Base-by-base conservation (phyloP, 2,329 filamentous ascomycete species). In the Aspergillus ustus region DNA sequence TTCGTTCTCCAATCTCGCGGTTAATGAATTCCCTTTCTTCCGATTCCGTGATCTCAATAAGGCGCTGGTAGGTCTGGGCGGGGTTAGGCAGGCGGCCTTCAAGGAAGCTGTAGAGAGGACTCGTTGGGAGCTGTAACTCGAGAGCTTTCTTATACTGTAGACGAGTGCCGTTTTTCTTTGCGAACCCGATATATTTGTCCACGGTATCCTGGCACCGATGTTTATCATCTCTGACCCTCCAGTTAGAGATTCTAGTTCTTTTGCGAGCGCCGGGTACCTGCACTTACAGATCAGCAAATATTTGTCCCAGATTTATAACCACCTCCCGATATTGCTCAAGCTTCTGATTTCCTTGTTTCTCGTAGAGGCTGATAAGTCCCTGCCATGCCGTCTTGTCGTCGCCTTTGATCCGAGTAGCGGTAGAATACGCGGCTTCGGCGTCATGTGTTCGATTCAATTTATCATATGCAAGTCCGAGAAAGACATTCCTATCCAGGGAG, bases 21-120 rank as follows among this genome's bases (percentile, higher is more conserved):
- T 97, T 97, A 75, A 97, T 94, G 34, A 87, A 89, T 73, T 94
- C 90, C 72, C 91, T 93, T 77, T 99, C 95, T 63, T 95, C 91
- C 1, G 86, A 81, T 72, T 98, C 95, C 3, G 91, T 84, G 20
- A 96, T 91, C 68, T 95, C 89, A 15, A 92, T 91, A 58, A 98
- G 88, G 37, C 86, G 89, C 68, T 89, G 89, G 75, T 96, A 97
- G 0, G 91, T 96, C 62, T 88, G 86, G 9, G 89, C 86, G 0
- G 95, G 93, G 66, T 91, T 87, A 2, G 90, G 91, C 3, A 98
- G 81, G 3, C 92, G 87, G 6, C 93, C 94, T 80, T 97, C 92
- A 4, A 99, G 85, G 60, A 87, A 89, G 3, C 86, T 80, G 74
- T 97, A 99, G 34, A 98, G 82, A 7, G 91, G 87, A 56, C 91